Evolutionary conservation across 2,329 filamentous ascomycete species (phyloP), one percentile per base, ranked within the genome.

Genomic region (Penicillium hesseltinei): DNA sequence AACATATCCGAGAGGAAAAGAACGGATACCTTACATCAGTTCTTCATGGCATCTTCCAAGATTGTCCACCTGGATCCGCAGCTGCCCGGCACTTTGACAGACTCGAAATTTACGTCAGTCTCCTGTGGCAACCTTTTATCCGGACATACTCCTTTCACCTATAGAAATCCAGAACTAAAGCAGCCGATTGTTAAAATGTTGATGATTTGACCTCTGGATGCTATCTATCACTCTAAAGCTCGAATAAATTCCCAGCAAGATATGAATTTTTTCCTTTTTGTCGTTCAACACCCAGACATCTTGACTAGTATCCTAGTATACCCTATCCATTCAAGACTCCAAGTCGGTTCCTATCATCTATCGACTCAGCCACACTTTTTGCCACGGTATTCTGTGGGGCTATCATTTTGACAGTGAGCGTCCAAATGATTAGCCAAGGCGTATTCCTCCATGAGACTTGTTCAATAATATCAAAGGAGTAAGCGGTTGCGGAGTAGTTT

Each of bases 11-110:
- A 45, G 21, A 44, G 33, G 4, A 15, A 39, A 19, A 36, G 5
- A 51, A 29, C 8, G 47, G 49, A 35, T 38, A 55, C 15, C 13
- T 31, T 50, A 56, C 47, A 51, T 45, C 54, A 47, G 27, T 47
- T 19, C 36, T 50, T 42, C 31, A 38, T 45, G 48, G 48, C 31
- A 33, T 33, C 42, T 19, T 35, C 45, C 31, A 35, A n/a, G 15
- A 47, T 36, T 35, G 21, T 13, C 15, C 31, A 47, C 4, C 13
- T 10, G 9, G 13, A 13, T 35, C 29, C 44, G 13, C n/a, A 33
- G 6, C 27, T 46, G 19, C 27, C 44, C 27, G 13, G 43, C n/a
- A 46, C 4, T 10, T 31, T 36, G 25, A 38, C n/a, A 31, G 33
- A 54, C 19, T 31, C 17, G 13, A 7, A 35, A 36, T 47, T 17